A percentile compares a stretch with the other conserved stretches of the same genome.
phyloP scores from a whole-genome alignment of 2,329 filamentous ascomycete genomes.

The Aureobasidium namibiae region DNA sequence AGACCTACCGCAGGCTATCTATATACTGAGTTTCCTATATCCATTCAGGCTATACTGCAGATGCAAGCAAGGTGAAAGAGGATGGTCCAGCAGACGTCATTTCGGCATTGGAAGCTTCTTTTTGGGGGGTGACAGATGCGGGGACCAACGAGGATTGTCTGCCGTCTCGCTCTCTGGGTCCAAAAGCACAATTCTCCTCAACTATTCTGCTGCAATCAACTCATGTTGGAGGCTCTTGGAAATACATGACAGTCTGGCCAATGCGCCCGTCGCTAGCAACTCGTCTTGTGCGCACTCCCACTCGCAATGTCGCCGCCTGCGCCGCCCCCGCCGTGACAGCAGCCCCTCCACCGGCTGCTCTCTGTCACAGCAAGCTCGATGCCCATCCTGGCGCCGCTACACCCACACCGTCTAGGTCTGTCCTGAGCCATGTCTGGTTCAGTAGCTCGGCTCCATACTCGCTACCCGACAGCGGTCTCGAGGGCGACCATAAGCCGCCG shows the following conservation, averaged over 20 bases:
- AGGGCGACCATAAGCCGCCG: slow-evolving; percentile 35
- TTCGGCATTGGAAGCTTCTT: background rate
- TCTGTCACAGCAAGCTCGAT: background rate
- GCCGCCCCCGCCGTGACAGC: background rate
- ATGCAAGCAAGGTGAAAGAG: background rate
- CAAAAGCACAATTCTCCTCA: background rate
- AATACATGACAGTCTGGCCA: slow-evolving; percentile 23
- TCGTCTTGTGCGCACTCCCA: slow-evolving; percentile 4
- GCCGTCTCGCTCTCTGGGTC: background rate
- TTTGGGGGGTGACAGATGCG: background rate
- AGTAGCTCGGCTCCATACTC: background rate
- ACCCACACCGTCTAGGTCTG: background rate
- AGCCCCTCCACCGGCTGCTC: background rate
- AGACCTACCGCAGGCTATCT: background rate
- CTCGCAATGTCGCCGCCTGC: background rate
- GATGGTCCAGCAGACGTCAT: background rate
- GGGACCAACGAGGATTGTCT: background rate
- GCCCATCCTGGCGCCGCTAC: background rate
- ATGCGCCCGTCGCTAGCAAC: slow-evolving; percentile 12
- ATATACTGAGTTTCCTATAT: background rate
- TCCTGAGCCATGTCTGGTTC: slow-evolving; percentile 3
- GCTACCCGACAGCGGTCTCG: background rate
- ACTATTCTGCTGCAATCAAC: background rate
- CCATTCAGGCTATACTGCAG: background rate
- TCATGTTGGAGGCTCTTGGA: slow-evolving; percentile 6